These are phyloP conservation scores for Trichoderma virens DNA, from an alignment of 495 filamentous ascomycete genomes.

Conservation along the genomic window DNA sequence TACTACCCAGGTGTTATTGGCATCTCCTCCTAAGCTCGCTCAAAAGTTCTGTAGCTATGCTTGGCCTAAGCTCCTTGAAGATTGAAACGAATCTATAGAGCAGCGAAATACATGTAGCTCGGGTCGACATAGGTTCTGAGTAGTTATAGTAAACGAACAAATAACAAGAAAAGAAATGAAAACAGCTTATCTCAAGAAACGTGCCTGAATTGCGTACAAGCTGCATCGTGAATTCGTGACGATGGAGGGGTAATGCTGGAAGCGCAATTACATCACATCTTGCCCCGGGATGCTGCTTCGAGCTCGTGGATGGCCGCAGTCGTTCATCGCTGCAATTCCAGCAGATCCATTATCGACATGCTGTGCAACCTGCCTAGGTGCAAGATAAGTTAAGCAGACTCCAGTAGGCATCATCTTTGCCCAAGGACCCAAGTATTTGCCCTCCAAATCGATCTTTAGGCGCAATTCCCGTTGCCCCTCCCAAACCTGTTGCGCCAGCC, in stretches of 20 bases:
- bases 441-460: no score
- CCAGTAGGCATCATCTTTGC: no score
- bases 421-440: no score
- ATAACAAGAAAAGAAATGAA: neutral
- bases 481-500: neutral
- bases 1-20: conserved; percentile 66
- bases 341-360: neutral
- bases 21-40: conserved; percentile 53
- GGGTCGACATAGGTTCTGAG: neutral
- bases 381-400: neutral
- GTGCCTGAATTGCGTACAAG: no score
- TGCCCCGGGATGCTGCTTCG: neutral
- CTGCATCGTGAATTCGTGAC: no score
- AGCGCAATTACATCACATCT: neutral
- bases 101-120: neutral
- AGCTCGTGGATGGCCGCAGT: neutral
- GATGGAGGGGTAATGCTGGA: neutral
- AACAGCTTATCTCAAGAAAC: neutral
- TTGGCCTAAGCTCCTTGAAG: neutral
- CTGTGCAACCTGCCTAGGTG: neutral
- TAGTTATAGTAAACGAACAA: neutral
- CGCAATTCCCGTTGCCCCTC: no score
- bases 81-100: neutral
- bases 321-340: neutral
- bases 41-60: conserved; percentile 1